Evolutionary conservation across 495 filamentous ascomycete genomes (phyloP), one percentile per base, ranked within the genome.

Genomic region (Symbiotaphrina buchneri): DNA sequence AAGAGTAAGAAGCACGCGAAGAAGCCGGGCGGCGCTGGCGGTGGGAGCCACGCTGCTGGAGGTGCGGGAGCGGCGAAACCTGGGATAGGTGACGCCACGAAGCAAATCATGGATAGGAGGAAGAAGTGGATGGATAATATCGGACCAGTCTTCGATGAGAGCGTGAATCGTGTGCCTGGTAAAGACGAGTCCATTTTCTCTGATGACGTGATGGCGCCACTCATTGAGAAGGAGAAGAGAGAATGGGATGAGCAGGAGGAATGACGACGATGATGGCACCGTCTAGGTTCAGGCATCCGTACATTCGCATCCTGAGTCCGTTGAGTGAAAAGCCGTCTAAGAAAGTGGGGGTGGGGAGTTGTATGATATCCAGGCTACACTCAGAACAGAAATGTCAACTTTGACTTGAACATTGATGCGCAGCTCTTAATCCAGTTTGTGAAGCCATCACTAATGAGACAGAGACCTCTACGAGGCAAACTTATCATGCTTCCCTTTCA

Each of bases 401-500:
- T n/a, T n/a, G n/a, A n/a, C n/a, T n/a, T n/a, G n/a, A n/a, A n/a
- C n/a, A n/a, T n/a, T n/a, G n/a, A n/a, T n/a, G n/a, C n/a, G n/a
- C n/a, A n/a, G n/a, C n/a, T n/a, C n/a, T n/a, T n/a, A n/a, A n/a
- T n/a, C n/a, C n/a, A n/a, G n/a, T n/a, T n/a, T n/a, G n/a, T n/a
- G n/a, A n/a, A n/a, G n/a, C 24, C 1, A 26, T 10, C 24, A 26
- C 24, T 13, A n/a, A 26, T 26, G 3, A 10, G 2, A 10, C 24
- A 1, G 14, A 3, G 3, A 10, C 24, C 3, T 10, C 14, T 13
- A 34, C 5, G 6, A 34, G 3, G 71, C 71, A 58, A 66, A 97
- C 49, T 97, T 97, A 54, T 97, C 87, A 57, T 97, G 87, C 54
- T 92, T 94, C 33, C 70, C 76, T 52, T 87, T 92, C 7, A 93